Evolutionary conservation across 2,329 filamentous ascomycete species (phyloP), one percentile per base, ranked within the genome.

Genomic region (Bipolaris cookei): DNA sequence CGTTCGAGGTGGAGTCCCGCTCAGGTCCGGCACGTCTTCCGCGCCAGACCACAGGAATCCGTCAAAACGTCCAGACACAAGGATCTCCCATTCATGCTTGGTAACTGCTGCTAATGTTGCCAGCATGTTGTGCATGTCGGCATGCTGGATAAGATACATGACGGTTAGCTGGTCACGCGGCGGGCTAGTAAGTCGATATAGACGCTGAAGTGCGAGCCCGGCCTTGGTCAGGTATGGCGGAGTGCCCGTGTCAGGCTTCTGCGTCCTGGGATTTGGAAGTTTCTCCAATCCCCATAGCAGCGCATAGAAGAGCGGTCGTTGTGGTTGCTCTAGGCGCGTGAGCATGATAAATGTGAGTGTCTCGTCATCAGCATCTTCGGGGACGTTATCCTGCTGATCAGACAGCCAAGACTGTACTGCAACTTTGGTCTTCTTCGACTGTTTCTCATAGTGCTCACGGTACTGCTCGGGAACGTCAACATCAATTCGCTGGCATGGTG

Each of bases 401-500:
- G 85, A 88, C 60, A 98, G 86, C 94, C 94, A 98, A 68, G 86
- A 90, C 75, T 97, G 92, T 1, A 98, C 94, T 0, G 90, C 90
- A n/a, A 88, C 86, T 70, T 93, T 91, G 16, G 94, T 96, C 79
- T 97, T 97, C 75, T 92, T 92, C 6, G 91, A 93, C 75, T 97
- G 93, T 37, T 90, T 88, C 48, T 96, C 86, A 73, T 96, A 98
- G 73, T 97, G 92, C 51, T 95, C 92, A 43, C 92, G 86, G 71
- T 94, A 97, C 74, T 97, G 92, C 62, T 97, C 92, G 0, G 92
- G 92, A 10, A 98, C 91, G 74, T 98, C 94, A 6, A 95, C 91
- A 67, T 98, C 94, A 57, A 98, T 86, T 76, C 96, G 91, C 81
- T 80, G 89, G 86, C 78, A 90, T 58, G 86, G 86, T 14, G 82